Conservation (phyloP, 75 land plant species). For the Selaginella tamariscina region DNA sequence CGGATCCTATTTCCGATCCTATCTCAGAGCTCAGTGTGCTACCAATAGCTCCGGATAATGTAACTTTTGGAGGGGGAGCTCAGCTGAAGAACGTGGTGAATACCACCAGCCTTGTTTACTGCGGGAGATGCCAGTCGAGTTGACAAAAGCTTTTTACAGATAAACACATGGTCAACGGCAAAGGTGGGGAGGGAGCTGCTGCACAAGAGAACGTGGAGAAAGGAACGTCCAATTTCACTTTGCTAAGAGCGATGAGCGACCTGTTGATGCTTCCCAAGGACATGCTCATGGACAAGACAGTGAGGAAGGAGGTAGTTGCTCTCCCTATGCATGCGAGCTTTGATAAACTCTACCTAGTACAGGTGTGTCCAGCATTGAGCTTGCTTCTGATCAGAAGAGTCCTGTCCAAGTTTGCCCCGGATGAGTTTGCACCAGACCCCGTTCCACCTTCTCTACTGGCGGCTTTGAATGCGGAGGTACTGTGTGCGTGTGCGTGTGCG, state of each 20-base stretch:
- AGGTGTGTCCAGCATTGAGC: slow-evolving; percentile 82
- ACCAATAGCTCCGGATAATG: slow-evolving; percentile 70
- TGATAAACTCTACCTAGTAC: not conserved
- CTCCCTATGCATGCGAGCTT: not conserved
- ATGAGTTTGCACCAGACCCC: slow-evolving; percentile 91
- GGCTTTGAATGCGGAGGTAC: slow-evolving; percentile 63
- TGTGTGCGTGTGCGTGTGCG: slow-evolving; percentile 1
- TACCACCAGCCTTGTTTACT: too few species aligned
- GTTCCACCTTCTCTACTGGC: slow-evolving; percentile 55
- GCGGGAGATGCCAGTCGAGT: not conserved
- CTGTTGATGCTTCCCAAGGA: slow-evolving; percentile 95
- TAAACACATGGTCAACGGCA: slow-evolving; percentile 59
- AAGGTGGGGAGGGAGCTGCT: slow-evolving; percentile 23
- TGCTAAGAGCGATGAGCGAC: slow-evolving; percentile 71
- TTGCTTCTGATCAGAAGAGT: slow-evolving; percentile 55
- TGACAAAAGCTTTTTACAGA: slow-evolving; percentile 34
- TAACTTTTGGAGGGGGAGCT: slow-evolving; percentile 91
- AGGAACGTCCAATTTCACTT: slow-evolving; percentile 36
- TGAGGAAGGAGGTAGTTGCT: slow-evolving; percentile 63
- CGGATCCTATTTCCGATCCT: slow-evolving; percentile 96
- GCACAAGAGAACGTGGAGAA: slow-evolving; percentile 21
- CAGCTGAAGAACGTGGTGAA: slow-evolving; percentile 90
- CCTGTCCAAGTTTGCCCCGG: slow-evolving; percentile 76
- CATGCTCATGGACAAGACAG: slow-evolving; percentile 69
- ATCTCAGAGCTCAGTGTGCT: slow-evolving; percentile 68